A percentile compares a stretch with the other conserved stretches of the same genome.
phyloP scores from a whole-genome alignment of 768 basidiomycete genomes.

The Tulasnella sp. region DNA sequence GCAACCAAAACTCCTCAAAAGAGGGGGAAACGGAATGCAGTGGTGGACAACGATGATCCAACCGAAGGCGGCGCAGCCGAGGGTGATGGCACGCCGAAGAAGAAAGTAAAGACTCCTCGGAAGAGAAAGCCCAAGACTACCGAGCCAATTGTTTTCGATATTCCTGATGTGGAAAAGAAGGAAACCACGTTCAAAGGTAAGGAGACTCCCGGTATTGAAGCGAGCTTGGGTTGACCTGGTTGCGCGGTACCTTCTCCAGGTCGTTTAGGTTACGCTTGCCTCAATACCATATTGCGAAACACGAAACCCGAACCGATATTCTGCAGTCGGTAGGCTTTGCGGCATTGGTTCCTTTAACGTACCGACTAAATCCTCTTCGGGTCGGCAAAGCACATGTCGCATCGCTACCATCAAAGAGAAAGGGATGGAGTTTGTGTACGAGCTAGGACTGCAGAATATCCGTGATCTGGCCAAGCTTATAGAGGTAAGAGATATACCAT shows the following conservation, averaged over 20 bases:
- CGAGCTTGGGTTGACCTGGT: constrained; percentile 32
- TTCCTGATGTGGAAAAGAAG: constrained; percentile 58
- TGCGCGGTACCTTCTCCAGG: constrained; percentile 12
- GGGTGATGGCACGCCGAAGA: background rate
- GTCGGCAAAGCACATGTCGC: constrained; percentile 32
- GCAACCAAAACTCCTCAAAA: background rate
- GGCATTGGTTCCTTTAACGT: background rate
- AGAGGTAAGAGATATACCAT: constrained; percentile 26
- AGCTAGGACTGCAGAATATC: constrained; percentile 63
- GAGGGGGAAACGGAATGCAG: constrained; percentile 19
- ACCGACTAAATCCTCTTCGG: background rate
- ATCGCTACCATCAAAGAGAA: constrained; percentile 70
- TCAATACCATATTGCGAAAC: constrained; percentile 71
- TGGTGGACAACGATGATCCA: constrained; percentile 16
- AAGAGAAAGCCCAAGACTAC: constrained; percentile 23
- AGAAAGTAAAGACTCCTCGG: constrained; percentile 21
- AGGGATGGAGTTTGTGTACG: constrained; percentile 72
- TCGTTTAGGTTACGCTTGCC: constrained; percentile 57
- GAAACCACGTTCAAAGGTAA: constrained; percentile 48
- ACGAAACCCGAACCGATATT: constrained; percentile 62
- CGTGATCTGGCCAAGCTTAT: constrained; percentile 62
- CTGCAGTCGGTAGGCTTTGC: constrained; percentile 47
- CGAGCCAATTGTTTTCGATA: constrained; percentile 39
- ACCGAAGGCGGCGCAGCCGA: background rate
- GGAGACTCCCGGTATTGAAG: background rate